Conservation (phyloP, 495 filamentous ascomycete genomes). For the Aeminium ludgeri region DNA sequence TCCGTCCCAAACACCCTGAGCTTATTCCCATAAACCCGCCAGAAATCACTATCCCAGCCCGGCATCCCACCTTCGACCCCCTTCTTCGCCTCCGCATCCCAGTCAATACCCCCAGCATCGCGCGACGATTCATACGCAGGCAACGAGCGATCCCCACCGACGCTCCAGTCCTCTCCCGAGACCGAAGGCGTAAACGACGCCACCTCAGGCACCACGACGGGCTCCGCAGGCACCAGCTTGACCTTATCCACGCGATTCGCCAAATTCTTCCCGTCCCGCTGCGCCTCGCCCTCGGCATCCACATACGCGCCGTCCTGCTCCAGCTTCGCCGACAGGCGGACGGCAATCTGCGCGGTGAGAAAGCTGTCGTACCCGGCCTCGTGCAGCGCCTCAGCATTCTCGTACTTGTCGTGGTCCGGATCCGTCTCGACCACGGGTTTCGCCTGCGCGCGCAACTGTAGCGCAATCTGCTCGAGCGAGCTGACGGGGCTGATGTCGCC, state of each 20-base stretch:
- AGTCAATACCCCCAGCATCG: no score
- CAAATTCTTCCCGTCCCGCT: neutral
- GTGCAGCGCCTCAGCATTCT: conserved; percentile 30
- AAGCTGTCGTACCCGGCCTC: conserved; percentile 63
- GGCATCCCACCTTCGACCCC: conserved; percentile 28
- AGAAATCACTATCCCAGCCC: conserved; percentile 35
- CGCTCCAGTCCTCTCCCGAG: conserved; percentile 8
- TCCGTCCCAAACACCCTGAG: conserved; percentile 48
- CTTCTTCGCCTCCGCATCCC: neutral
- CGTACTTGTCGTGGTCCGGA: conserved; percentile 33
- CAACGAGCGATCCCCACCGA: conserved; percentile 1
- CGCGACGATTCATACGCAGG: no score
- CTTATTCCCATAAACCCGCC: conserved; percentile 45
- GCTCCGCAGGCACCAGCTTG: conserved; percentile 1
- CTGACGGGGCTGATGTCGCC: conserved; percentile 34
- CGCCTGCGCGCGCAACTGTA: conserved; percentile 24
- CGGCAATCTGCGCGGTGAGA: conserved; percentile 47
- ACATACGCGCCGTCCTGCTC: conserved; percentile 19
- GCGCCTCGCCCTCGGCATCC: neutral
- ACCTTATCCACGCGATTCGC: neutral
- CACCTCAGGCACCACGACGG: conserved; percentile 10
- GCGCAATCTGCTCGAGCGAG: conserved; percentile 35
- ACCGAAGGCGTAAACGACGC: conserved; percentile 7
- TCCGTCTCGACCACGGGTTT: conserved; percentile 32
- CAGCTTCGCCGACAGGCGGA: conserved; percentile 43